Percentiles rank a stretch among this genome's conserved stretches.
phyloP scores from a whole-genome alignment of 2,329 filamentous ascomycete species.

The Colletotrichum viniferum region DNA sequence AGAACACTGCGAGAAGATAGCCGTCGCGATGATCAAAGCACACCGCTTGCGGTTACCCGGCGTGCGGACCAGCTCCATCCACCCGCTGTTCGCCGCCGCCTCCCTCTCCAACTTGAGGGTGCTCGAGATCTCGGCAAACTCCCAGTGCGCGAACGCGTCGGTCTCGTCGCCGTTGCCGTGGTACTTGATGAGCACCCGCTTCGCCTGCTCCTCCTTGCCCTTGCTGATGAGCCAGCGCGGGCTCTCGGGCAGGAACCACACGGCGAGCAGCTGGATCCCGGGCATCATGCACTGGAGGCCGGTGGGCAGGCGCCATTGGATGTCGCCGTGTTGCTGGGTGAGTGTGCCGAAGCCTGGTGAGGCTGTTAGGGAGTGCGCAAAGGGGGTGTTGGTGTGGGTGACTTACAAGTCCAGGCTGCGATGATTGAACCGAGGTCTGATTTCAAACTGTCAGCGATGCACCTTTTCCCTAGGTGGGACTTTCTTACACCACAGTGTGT shows the following conservation, averaged over 20 bases:
- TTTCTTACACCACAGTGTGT: slow-evolving; percentile 46
- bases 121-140: slow-evolving; percentile 30
- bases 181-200: slow-evolving; percentile 48
- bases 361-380: not conserved
- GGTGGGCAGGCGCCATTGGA: slow-evolving; percentile 51
- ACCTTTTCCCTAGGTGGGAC: fast-evolving
- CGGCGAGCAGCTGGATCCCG: slow-evolving; percentile 46
- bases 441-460: fast-evolving
- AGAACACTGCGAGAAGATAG: slow-evolving; percentile 29
- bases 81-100: slow-evolving; percentile 32
- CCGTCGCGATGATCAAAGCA: slow-evolving; percentile 34
- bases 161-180: slow-evolving; percentile 19
- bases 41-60: slow-evolving; percentile 30
- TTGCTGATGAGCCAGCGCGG: slow-evolving; percentile 63
- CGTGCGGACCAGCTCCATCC: slow-evolving; percentile 40
- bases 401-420: slow-evolving; percentile 47
- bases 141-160: slow-evolving; percentile 19
- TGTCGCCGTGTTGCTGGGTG: slow-evolving; percentile 42
- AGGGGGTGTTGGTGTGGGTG: fast-evolving
- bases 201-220: slow-evolving; percentile 54
- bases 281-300: slow-evolving; percentile 41
- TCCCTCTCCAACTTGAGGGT: slow-evolving; percentile 47
- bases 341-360: slow-evolving; percentile 41
- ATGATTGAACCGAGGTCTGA: slow-evolving; percentile 32
- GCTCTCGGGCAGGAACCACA: slow-evolving; percentile 59